Base-by-base conservation (phyloP, 2,329 filamentous ascomycete genomes). In the Ceratocystis cubensis region DNA sequence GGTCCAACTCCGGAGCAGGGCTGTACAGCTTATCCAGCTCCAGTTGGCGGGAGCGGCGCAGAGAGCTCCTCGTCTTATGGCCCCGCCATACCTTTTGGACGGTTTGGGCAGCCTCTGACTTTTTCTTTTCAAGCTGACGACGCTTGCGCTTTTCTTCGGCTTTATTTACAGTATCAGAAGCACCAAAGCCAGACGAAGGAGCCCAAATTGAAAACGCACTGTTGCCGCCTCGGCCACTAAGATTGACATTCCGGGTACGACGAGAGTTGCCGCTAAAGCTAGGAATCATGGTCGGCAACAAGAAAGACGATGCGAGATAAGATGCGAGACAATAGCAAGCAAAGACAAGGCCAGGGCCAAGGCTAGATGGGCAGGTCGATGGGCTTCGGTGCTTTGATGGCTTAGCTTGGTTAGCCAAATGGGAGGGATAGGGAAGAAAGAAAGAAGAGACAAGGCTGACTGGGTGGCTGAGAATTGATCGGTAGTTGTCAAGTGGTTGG, bases 211-310 rank as follows among this genome's bases (percentile, higher is more conserved):
- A 80, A 17, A 81, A 80, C 13, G 81, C 77, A 3, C 82, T 78
- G 73, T 96, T 96, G 63, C 80, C 80, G 70, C 48, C 15, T 84
- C 92, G 88, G 69, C 91, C 94, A 70, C 91, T 94, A 69, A 99
- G 86, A 76, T 97, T 96, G 74, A 97, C 91, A 75, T 96, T 92
- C 70, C 94, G 87, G 69, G 88, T 87, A 71, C 89, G 88, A 73
- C 90, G 87, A 72, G 91, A 89, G 76, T 79, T 89, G 71, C 94
- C 94, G 28, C 89, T 94, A 78, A 99, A 99, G 65, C 88, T 91
- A 69, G 88, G 87, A 78, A 94, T 95, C 93, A 96, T 96, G 74
- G 71, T 33, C 25, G 45, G 50, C 45, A 28, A 50, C n/a, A 20
- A 28, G 22, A n/a, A 2, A 62, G 41, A 13, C 44, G 33, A 41